These are phyloP conservation scores for Boletus huronensis DNA, from an alignment of 768 basidiomycete genomes.

Conservation along the genomic window DNA sequence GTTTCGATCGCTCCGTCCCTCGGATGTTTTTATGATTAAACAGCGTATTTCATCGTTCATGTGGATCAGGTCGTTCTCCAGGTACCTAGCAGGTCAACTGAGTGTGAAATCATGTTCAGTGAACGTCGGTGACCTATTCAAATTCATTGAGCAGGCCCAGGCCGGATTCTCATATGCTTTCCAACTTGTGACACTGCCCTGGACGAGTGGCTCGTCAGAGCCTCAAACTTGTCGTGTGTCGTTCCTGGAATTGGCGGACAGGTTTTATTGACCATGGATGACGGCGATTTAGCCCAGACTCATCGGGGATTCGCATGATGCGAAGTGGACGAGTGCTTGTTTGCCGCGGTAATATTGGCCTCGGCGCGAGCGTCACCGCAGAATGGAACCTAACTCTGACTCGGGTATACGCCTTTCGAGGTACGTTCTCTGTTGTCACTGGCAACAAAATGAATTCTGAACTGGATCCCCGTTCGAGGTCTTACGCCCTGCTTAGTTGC, in stretches of 20 bases:
- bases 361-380: constrained; percentile 3
- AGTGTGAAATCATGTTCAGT: neutral
- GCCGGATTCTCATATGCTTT: constrained; percentile 11
- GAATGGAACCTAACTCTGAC: constrained; percentile 3
- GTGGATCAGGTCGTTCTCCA: constrained; percentile 22
- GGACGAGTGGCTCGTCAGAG: constrained; percentile 2
- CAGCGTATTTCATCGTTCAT: constrained; percentile 8
- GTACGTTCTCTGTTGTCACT: constrained; percentile 23
- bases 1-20: constrained; percentile 2
- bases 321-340: constrained; percentile 3
- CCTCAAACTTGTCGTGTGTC: constrained; percentile 11
- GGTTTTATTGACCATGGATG: constrained; percentile 4
- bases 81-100: constrained; percentile 2
- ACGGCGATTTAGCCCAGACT: constrained; percentile 22
- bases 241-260: constrained; percentile 1
- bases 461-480: constrained; percentile 20
- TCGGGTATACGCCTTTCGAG: constrained; percentile 8
- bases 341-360: constrained; percentile 16
- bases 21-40: neutral
- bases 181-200: neutral
- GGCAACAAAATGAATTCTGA: constrained; percentile 24
- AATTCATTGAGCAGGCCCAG: neutral
- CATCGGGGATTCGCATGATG: constrained; percentile 26
- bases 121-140: neutral
- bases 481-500: constrained; percentile 1